Conservation (phyloP, 1,284 basidiomycete genomes). For the Porphyrellus sp. region DNA sequence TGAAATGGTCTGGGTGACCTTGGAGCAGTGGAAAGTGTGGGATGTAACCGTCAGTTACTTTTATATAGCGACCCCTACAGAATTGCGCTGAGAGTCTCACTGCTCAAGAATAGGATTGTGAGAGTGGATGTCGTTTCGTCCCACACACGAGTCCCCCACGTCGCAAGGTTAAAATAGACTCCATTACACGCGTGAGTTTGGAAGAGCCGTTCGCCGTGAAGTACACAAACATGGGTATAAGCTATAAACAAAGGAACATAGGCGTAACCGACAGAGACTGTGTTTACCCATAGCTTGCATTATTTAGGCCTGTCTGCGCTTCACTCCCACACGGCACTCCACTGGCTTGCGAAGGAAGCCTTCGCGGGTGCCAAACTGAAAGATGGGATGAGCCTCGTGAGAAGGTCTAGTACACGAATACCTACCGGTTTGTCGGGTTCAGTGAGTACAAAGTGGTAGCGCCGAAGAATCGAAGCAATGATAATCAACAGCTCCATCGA, state of each 20-base stretch:
- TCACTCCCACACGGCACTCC: slow-evolving; percentile 63
- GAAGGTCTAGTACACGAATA: slow-evolving; percentile 15
- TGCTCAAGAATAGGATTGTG: slow-evolving; percentile 4
- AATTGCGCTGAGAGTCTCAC: slow-evolving; percentile 1
- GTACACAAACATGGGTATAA: slow-evolving; percentile 3
- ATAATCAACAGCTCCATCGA: slow-evolving; percentile 73
- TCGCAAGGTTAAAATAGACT: slow-evolving; percentile 19
- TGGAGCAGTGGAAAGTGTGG: neutral
- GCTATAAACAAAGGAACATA: slow-evolving; percentile 2
- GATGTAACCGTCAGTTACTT: neutral
- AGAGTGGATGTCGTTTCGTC: neutral
- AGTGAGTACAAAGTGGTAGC: slow-evolving; percentile 69
- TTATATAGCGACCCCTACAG: slow-evolving; percentile 16
- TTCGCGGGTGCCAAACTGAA: slow-evolving; percentile 64
- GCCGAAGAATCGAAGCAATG: slow-evolving; percentile 65
- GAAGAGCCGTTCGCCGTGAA: neutral
- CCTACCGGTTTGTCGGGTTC: slow-evolving; percentile 54
- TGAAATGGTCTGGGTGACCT: slow-evolving; percentile 2
- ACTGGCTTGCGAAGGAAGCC: slow-evolving; percentile 79
- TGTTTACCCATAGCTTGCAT: neutral
- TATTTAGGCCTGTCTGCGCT: slow-evolving; percentile 37
- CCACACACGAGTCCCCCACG: neutral
- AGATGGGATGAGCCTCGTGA: slow-evolving; percentile 5
- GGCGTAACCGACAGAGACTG: neutral
- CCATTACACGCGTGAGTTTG: neutral